phyloP scores from a whole-genome alignment of 495 filamentous ascomycete species.

The Staphylotrichum tortipilum region DNA sequence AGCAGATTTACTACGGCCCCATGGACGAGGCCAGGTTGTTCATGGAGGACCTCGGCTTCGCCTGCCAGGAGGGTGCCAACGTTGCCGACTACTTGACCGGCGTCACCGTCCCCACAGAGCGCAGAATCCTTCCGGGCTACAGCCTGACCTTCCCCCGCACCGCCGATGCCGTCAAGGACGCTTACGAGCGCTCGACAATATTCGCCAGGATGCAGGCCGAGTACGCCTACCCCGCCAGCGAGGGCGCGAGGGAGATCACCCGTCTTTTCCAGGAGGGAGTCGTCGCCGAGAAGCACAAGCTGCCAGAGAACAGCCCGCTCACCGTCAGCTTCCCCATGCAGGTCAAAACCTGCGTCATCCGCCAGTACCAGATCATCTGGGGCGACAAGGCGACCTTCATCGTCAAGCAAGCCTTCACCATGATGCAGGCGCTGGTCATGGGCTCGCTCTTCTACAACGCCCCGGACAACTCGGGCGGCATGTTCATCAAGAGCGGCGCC shows the following conservation, averaged over 20 bases:
- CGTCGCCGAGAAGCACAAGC: conserved; percentile 36
- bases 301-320: conserved; percentile 38
- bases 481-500: conserved; percentile 47
- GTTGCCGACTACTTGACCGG: conserved; percentile 55
- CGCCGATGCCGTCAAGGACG: conserved; percentile 31
- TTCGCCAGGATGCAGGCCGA: conserved; percentile 33
- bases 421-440: conserved; percentile 67
- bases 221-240: conserved; percentile 42
- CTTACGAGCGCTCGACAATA: conserved; percentile 35
- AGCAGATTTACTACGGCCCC: conserved; percentile 55
- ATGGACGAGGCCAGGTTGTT: conserved; percentile 45
- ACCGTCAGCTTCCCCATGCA: conserved; percentile 50
- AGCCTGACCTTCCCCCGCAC: conserved; percentile 40
- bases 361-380: conserved; percentile 52
- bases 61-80: conserved; percentile 42
- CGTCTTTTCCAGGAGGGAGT: conserved; percentile 41
- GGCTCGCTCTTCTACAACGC: conserved; percentile 68
- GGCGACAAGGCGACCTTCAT: conserved; percentile 51
- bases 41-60: conserved; percentile 45
- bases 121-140: conserved; percentile 15
- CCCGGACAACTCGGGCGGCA: conserved; percentile 46
- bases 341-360: conserved; percentile 43
- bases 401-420: conserved; percentile 42
- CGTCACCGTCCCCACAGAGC: conserved; percentile 20
- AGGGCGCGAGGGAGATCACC: conserved; percentile 37